Percentiles rank a stretch among this genome's conserved stretches.
Conservation (phyloP, 768 basidiomycete species). For the Rhodotorula taiwanensis region DNA sequence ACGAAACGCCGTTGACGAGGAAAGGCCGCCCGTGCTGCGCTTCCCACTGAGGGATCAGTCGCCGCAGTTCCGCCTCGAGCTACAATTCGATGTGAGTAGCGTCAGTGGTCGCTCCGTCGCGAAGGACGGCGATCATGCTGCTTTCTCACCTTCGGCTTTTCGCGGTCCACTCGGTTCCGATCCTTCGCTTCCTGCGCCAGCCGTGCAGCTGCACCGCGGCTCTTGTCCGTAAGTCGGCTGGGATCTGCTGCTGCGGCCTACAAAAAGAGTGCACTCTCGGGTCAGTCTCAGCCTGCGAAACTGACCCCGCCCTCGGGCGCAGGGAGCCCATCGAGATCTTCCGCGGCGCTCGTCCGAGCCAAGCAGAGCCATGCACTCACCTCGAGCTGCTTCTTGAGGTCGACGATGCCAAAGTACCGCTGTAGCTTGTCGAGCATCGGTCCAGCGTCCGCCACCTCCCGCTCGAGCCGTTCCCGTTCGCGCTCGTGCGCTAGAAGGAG, state of each 20-base stretch:
- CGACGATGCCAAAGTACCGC: constrained; percentile 85
- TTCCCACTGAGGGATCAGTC: constrained; percentile 79
- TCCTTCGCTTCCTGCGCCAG: constrained; percentile 92
- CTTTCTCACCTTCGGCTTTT: constrained; percentile 76
- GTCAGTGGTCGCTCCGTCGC: background rate
- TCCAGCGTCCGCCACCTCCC: constrained; percentile 73
- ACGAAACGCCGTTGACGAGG: constrained; percentile 73
- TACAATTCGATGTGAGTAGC: constrained; percentile 43
- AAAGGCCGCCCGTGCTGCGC: constrained; percentile 64
- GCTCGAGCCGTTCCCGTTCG: constrained; percentile 75
- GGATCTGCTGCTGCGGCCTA: constrained; percentile 69
- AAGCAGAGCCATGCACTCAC: too few species aligned
- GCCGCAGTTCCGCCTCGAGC: constrained; percentile 82
- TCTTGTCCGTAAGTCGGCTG: constrained; percentile 71
- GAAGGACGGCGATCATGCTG: background rate
- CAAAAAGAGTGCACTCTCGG: too few species aligned
- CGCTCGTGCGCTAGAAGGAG: constrained; percentile 74
- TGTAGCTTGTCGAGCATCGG: constrained; percentile 66
- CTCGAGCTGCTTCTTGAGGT: constrained; percentile 80
- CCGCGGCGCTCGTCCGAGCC: too few species aligned
- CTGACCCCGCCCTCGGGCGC: too few species aligned
- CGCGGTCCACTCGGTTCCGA: constrained; percentile 82
- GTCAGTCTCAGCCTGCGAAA: too few species aligned
- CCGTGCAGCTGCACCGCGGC: constrained; percentile 59
- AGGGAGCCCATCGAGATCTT: too few species aligned